phyloP scores from a whole-genome alignment of 768 basidiomycete genomes.

The Boletellus ananiceps region DNA sequence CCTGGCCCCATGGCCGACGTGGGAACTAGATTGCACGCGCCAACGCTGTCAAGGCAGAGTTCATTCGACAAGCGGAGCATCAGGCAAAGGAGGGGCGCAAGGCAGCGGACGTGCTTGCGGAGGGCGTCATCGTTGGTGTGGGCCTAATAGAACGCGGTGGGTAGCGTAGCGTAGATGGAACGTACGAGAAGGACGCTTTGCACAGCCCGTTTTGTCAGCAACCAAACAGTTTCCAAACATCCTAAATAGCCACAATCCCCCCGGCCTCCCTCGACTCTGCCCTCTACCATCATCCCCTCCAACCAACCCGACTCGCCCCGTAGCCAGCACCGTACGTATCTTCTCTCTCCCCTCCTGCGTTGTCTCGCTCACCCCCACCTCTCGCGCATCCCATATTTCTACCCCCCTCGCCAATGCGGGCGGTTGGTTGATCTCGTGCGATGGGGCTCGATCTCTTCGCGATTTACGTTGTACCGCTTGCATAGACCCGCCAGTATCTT shows the following conservation, averaged over 20 bases:
- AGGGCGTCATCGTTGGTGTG: slow-evolving; percentile 70
- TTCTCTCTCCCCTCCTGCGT: background rate
- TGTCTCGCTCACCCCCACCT: background rate
- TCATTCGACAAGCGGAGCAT: slow-evolving; percentile 59
- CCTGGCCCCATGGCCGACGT: background rate
- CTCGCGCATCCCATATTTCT: background rate
- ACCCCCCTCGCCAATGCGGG: background rate
- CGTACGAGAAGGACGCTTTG: slow-evolving; percentile 5
- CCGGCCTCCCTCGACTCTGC: slow-evolving; percentile 15
- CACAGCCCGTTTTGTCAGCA: slow-evolving; percentile 30
- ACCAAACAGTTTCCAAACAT: slow-evolving; percentile 37
- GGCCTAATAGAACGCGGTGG: slow-evolving; percentile 62
- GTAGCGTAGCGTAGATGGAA: slow-evolving; percentile 1
- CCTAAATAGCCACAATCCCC: slow-evolving; percentile 32
- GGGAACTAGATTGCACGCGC: slow-evolving; percentile 56
- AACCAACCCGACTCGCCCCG: background rate
- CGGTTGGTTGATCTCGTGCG: slow-evolving; percentile 39
- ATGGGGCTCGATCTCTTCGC: slow-evolving; percentile 32
- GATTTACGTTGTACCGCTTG: slow-evolving; percentile 13
- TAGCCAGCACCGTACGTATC: slow-evolving; percentile 11
- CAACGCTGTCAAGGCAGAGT: slow-evolving; percentile 66
- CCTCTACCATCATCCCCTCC: slow-evolving; percentile 25
- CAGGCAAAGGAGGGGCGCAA: slow-evolving; percentile 69
- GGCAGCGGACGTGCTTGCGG: slow-evolving; percentile 63
- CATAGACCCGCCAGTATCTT: slow-evolving; percentile 15